Base-by-base conservation (phyloP, 176 grass and related monocot genomes). In the Carex kokanica region DNA sequence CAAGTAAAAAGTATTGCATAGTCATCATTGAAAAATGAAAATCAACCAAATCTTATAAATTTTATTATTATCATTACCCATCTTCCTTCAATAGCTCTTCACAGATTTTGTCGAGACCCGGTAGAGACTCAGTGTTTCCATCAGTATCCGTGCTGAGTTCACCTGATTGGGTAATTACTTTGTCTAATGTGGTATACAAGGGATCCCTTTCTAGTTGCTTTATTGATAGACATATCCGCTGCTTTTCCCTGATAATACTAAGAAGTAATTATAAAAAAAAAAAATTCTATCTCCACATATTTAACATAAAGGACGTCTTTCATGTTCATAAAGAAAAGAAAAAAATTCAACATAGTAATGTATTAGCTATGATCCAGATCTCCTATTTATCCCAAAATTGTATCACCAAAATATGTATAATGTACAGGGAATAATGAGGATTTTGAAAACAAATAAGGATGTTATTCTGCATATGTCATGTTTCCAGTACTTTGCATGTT, bases 161-260 rank as follows among this genome's bases (percentile, higher is more conserved):
- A 12, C 84, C 87, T 29, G 92, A 87, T 86, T 90, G 85, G 83
- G 90, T 89, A 90, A 95, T 95, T 81, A 94, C 88, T 94, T 95
- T 95, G 65, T 98, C 95, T 87, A 98, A 83, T 86, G 92, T 98
- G 79, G 89, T 89, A 79, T 94, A 53, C 15, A 98, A 54, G 89
- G 95, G 95, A 93, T 98, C 95, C 68, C 91, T 90, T 82, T 98
- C 95, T 82, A 98, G 34, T 83, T 95, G 95, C 78, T 84, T 98
- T 59, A 95, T 95, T 83, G 95, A 98, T 79, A 98, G 86, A 88
- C 58, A 84, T 85, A 98, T 95, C 86, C 90, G 73, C 69, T 91
- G 86, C 60, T 94, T 98, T 43, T 79, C 87, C 84, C 95, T 98
- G 86, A 60, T 24, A 49, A 25, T 36, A 36, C 1, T 51, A n/a